Evolutionary conservation across 148 eudicot genomes (phyloP).

Genomic region (Camellia japonica): DNA sequence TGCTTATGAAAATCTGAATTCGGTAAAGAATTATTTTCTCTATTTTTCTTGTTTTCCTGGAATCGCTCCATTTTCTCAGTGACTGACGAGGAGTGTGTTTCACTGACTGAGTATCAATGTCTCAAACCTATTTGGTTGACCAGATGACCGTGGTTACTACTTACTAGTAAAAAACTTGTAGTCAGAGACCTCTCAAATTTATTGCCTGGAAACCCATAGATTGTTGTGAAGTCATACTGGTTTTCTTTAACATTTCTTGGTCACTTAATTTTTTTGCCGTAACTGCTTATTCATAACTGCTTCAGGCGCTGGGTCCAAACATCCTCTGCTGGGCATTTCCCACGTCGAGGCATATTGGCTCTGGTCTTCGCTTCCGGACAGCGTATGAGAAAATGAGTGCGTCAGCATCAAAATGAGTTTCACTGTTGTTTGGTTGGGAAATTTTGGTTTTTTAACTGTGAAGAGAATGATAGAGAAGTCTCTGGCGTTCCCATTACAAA

Average conservation of each 20-base stretch:
- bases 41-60: constrained; percentile 9
- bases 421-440: constrained; percentile 8
- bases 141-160: not conserved
- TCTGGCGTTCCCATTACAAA: constrained; percentile 7
- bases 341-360: constrained; percentile 56
- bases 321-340: constrained; percentile 73
- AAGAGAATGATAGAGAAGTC: not conserved
- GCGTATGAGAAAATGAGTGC: constrained; percentile 44
- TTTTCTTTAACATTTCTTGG: not conserved
- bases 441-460: not conserved
- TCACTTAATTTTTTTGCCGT: not conserved
- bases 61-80: not conserved
- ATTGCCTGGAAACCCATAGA: not conserved
- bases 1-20: constrained; percentile 64
- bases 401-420: constrained; percentile 23
- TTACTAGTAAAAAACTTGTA: not conserved
- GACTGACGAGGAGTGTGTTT: not conserved
- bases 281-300: constrained; percentile 8
- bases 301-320: constrained; percentile 85
- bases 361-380: constrained; percentile 74
- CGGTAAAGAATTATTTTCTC: constrained; percentile 44
- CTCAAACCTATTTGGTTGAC: not conserved
- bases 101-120: not conserved
- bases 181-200: not conserved
- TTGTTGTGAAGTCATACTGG: not conserved